Base-by-base conservation (phyloP, 208 protist genomes). In the Trypanosoma scelopori region DNA sequence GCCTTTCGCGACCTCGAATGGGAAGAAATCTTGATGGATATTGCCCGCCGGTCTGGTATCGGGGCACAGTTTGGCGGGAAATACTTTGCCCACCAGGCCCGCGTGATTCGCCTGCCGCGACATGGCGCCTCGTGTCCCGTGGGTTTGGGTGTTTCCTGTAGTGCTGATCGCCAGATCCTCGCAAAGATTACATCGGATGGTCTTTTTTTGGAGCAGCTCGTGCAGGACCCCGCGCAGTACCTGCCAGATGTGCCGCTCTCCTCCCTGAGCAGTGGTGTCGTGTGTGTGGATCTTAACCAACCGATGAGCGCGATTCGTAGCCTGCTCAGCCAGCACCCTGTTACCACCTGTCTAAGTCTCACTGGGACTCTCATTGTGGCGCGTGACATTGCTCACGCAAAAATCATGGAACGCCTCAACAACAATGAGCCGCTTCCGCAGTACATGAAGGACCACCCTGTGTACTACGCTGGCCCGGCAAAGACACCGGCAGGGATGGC, bases 321-420 rank as follows among this genome's bases (percentile, higher is more conserved):
- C 58, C 60, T 71, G 58, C 89, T 98, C 32, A 86, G 79, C 53
- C 55, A 95, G 69, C 86, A 94, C 75, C 78, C 90, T 15, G 85
- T 98, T 56, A 86, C 82, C 39, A 97, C 96, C 11, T 82, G 94
- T 28, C 79, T 99, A 23, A 93, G 83, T 43, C 93, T 99, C 15
- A 95, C 76, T 22, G 98, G 98, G 52, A 96, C 96, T 25, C 67
- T 99, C 28, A 93, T 99, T 55, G 98, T 99, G 35, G 98, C 98
- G 0, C 89, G 98, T 65, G 98, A 99, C 69, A 98, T 98, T 72
- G 98, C 97, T n/a, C 97, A 99, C 76, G 93, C 96, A 41, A 98
- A 97, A 79, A 76, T 98, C 42, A 81, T 87, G 62, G 95, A 97
- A 69, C 79, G 90, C 35, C 73, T 98, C 12, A 81, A 97, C 41